Conservation (phyloP, 2,329 filamentous ascomycete genomes). For the Graphilbum fragrans region DNA sequence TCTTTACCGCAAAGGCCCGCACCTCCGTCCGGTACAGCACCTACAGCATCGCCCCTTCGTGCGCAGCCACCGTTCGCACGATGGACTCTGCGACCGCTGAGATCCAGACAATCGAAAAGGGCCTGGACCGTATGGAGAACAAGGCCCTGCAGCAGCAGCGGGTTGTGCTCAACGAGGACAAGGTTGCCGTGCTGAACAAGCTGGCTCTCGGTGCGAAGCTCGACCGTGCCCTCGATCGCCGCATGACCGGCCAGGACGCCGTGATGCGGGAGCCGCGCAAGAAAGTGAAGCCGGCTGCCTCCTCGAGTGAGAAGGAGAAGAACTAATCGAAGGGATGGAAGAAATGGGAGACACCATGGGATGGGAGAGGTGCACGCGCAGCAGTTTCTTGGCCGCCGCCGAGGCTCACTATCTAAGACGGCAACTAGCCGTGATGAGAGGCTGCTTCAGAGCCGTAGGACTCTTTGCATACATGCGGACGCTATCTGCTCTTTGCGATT, state of each 20-base stretch:
- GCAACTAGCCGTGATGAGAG: too few species aligned
- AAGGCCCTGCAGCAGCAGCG: conserved; percentile 74
- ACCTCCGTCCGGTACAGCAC: conserved; percentile 46
- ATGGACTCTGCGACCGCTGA: conserved; percentile 44
- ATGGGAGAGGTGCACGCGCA: too few species aligned
- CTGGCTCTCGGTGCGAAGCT: conserved; percentile 82
- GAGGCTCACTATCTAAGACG: too few species aligned
- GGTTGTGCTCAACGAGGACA: conserved; percentile 65
- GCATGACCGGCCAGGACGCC: conserved; percentile 83
- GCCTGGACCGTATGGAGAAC: conserved; percentile 81
- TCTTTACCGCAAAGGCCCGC: conserved; percentile 26
- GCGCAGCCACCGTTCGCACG: conserved; percentile 45
- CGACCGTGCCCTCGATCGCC: conserved; percentile 71
- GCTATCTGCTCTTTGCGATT: too few species aligned
- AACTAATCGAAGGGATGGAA: too few species aligned
- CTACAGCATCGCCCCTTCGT: conserved; percentile 45
- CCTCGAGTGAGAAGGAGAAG: conserved; percentile 23
- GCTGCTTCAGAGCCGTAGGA: too few species aligned
- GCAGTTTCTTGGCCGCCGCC: too few species aligned
- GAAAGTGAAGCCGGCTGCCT: conserved; percentile 5
- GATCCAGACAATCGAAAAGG: conserved; percentile 60
- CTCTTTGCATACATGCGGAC: too few species aligned
- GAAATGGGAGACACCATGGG: too few species aligned
- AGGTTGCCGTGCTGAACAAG: conserved; percentile 72
- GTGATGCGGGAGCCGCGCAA: conserved; percentile 51